Conservation (phyloP, 768 basidiomycete species). For the Hemileccinum impolitum region DNA sequence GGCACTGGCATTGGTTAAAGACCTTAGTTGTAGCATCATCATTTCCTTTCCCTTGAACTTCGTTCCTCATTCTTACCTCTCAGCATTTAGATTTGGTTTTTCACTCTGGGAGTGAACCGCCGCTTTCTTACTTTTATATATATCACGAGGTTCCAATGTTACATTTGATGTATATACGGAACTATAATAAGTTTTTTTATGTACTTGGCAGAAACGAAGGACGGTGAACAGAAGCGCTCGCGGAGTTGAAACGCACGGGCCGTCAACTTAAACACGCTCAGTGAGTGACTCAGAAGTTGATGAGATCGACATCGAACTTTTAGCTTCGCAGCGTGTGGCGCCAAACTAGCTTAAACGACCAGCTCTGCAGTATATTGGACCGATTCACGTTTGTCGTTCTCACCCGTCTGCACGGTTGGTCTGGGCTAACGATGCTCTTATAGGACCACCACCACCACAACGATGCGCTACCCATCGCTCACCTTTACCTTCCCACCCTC, state of each 20-base stretch:
- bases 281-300: background rate
- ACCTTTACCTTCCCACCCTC: constrained; percentile 12
- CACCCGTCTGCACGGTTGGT: background rate
- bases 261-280: too few species aligned
- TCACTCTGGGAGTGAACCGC: background rate
- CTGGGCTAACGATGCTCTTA: background rate
- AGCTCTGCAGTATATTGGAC: too few species aligned
- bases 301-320: constrained; percentile 11
- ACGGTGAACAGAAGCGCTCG: constrained; percentile 1
- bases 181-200: too few species aligned
- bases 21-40: constrained; percentile 5
- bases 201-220: background rate
- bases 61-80: background rate
- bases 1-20: constrained; percentile 4
- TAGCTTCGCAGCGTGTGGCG: background rate
- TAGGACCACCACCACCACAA: background rate
- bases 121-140: background rate
- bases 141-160: background rate
- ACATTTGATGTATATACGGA: background rate
- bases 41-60: background rate
- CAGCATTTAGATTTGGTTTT: background rate
- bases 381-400: too few species aligned
- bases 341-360: too few species aligned
- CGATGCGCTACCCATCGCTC: constrained; percentile 13
- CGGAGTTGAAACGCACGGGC: constrained; percentile 11